Evolutionary conservation across 2,329 filamentous ascomycete genomes (phyloP), one percentile per base, ranked within the genome.

Genomic region (Reticulascus tulasneorum): DNA sequence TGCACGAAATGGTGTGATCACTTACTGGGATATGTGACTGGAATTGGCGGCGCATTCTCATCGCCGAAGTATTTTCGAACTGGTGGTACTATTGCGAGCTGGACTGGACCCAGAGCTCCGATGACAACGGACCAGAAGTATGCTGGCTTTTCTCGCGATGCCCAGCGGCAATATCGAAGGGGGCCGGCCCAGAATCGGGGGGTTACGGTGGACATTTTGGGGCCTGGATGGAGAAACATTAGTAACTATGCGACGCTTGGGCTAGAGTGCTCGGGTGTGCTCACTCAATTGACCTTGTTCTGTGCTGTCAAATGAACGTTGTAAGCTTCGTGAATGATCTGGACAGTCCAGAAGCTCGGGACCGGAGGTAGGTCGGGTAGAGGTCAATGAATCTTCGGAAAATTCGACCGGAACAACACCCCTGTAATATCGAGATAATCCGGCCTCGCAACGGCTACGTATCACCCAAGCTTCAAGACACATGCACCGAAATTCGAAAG

Each of bases 21-120:
- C 87, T 61, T 77, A 97, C 91, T 78, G 42, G 93, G 93, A 72
- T 97, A 98, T 59, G 89, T 94, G 62, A 90, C 67, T 21, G 93
- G 93, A 47, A 97, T 81, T 38, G 72, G 77, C 46, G 77, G 68
- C 46, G 84, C 76, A 51, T 81, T 75, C 50, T 80, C 67, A 59
- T 95, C 88, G 51, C 90, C 90, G 38, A 94, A 63, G 46, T 68
- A 71, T 45, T 70, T 66, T 60, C 90, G 73, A 50, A 94, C 69
- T 30, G 87, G 84, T 27, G 90, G 89, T 2, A 87, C 82, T 38
- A 75, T 71, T 41, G 84, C 61, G 46, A 94, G 68, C 39, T 77
- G 67, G 38, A 85, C 62, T 23, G 91, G 93, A 9, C 89, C 89
- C 37, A 79, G 54, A 47, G 64, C 69, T 50, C 86, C 91, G 48